Conservation (phyloP, 768 basidiomycete genomes). For the Hortiboletus flavorubellus region DNA sequence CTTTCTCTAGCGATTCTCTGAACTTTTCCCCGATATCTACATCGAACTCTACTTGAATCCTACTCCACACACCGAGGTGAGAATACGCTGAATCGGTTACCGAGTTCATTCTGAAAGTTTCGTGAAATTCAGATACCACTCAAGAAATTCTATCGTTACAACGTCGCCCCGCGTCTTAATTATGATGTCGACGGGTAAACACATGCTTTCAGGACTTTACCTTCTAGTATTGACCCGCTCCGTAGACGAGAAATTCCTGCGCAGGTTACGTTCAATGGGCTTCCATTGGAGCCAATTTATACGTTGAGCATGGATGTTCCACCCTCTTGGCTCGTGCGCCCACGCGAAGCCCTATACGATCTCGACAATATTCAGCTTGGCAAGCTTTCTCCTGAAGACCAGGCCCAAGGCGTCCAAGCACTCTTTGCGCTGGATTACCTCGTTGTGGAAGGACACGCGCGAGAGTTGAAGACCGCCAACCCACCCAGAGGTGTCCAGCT, state of each 20-base stretch:
- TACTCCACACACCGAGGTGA: slow-evolving; percentile 60
- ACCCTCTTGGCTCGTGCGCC: slow-evolving; percentile 89
- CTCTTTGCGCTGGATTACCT: slow-evolving; percentile 88
- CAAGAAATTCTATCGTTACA: slow-evolving; percentile 90
- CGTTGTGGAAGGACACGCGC: slow-evolving; percentile 91
- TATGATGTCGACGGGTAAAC: slow-evolving; percentile 72
- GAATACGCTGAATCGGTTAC: slow-evolving; percentile 8
- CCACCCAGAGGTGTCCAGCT: slow-evolving; percentile 92
- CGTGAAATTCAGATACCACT: slow-evolving; percentile 62
- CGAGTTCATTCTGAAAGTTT: neutral
- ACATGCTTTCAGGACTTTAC: neutral
- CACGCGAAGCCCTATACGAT: slow-evolving; percentile 84
- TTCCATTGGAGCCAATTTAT: slow-evolving; percentile 87
- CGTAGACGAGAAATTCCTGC: slow-evolving; percentile 58
- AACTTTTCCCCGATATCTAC: slow-evolving; percentile 58
- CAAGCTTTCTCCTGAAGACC: slow-evolving; percentile 55
- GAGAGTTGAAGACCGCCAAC: slow-evolving; percentile 58
- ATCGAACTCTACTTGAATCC: slow-evolving; percentile 84
- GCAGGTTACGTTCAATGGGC: slow-evolving; percentile 58
- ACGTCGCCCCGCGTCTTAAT: slow-evolving; percentile 48
- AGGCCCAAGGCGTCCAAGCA: slow-evolving; percentile 56
- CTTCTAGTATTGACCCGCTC: neutral
- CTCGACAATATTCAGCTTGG: slow-evolving; percentile 92
- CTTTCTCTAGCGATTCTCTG: slow-evolving; percentile 14
- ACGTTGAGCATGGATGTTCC: slow-evolving; percentile 94